Evolutionary conservation across 2,329 filamentous ascomycete species (phyloP), one percentile per base, ranked within the genome.

Genomic region (Fusarium chaquense): DNA sequence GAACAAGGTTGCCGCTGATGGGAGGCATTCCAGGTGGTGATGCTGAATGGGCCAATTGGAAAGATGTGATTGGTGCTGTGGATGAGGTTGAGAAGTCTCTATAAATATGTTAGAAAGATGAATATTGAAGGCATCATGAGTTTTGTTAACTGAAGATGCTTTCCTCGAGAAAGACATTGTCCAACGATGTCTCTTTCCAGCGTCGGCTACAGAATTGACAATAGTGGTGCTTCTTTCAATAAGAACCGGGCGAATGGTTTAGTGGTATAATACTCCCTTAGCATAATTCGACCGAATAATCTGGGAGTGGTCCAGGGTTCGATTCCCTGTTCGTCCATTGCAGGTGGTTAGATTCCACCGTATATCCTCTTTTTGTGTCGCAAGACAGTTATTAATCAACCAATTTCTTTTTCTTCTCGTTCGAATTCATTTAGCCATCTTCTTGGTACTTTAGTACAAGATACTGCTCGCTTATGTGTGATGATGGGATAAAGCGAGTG

Each of bases 11-110:
- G 67, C 89, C 89, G 4, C 78, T 91, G 38, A 78, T 81, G 38
- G 87, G 87, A 2, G 87, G 87, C 1, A 83, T 91, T 58, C 84
- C 86, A 1, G 86, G 86, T 1, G 86, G 84, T 22, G 86, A 86
- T 45, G 80, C 76, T 7, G 86, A 89, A 75, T 90, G 87, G 87
- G 83, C 79, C 13, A 83, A 81, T 67, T 86, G 86, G 86, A 82
- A 83, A 72, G 80, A 71, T 3, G 73, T 80, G 6, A 76, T 86
- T 56, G 77, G 79, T 59, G 80, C 77, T 13, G 74, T 86, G 67
- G 81, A 83, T 57, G 77, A 82, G 67, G 69, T 83, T 38, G 83
- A 85, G 75, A 78, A 73, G 50, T 68, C 68, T 3, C 61, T 78
- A 45, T 76, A 67, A 51, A 10, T 3, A 13, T 18, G 3, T 5